These are phyloP conservation scores for Sclerotiophoma versabilis DNA, from an alignment of 2,329 filamentous ascomycete species.

Conservation along the genomic window DNA sequence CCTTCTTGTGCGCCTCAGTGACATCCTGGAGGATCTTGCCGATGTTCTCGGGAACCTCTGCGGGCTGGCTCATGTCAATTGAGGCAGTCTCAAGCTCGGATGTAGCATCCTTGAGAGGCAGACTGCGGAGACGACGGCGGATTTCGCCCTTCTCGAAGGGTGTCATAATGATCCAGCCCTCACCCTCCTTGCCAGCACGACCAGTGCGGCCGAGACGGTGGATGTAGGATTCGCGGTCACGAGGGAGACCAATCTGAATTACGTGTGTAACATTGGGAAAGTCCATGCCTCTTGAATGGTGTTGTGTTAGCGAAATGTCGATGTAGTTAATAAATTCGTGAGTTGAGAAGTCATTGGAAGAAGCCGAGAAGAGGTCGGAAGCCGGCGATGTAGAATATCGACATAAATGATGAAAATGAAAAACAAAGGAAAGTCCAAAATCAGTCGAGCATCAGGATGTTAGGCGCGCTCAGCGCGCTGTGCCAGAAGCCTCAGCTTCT, in stretches of 20 bases:
- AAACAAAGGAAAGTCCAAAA: too few relatives aligned
- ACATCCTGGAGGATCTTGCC: constrained; percentile 57
- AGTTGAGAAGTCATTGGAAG: too few relatives aligned
- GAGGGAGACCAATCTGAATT: constrained; percentile 58
- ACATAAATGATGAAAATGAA: too few relatives aligned
- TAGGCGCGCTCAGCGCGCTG: too few relatives aligned
- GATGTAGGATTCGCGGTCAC: constrained; percentile 57
- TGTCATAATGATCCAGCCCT: constrained; percentile 72
- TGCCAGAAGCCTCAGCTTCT: too few relatives aligned
- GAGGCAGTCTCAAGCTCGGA: constrained; percentile 59
- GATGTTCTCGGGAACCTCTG: constrained; percentile 51
- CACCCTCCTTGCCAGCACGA: constrained; percentile 75
- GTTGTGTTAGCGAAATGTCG: background rate
- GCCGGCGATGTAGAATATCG: too few relatives aligned
- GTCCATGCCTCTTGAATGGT: constrained; percentile 54
- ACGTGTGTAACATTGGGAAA: constrained; percentile 62
- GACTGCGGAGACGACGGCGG: constrained; percentile 60
- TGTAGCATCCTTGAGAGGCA: constrained; percentile 66
- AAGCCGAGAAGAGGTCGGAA: too few relatives aligned
- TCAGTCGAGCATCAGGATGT: too few relatives aligned
- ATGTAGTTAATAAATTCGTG: too few relatives aligned
- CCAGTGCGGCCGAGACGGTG: constrained; percentile 61
- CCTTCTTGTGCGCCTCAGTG: constrained; percentile 51
- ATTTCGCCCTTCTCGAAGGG: constrained; percentile 60
- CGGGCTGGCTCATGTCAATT: constrained; percentile 53